These are phyloP conservation scores for Jacaranda copaia DNA, from an alignment of 257 asterid genomes.

Conservation along the genomic window DNA sequence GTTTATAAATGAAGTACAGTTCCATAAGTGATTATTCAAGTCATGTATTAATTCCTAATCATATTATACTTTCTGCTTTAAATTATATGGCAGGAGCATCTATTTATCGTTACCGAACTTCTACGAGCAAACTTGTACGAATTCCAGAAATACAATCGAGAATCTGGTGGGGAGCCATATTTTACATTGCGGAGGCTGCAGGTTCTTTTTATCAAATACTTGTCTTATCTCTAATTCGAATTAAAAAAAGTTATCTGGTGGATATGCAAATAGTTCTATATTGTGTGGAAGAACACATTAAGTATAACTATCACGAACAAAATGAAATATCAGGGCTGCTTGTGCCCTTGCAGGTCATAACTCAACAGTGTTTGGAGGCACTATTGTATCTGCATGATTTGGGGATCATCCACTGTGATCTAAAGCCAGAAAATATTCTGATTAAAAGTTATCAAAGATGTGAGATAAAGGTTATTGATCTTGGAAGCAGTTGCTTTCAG, in stretches of 20 bases:
- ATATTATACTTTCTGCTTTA: not conserved
- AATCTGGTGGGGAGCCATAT: constrained; percentile 82
- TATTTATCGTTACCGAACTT: constrained; percentile 89
- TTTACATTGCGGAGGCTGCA: constrained; percentile 81
- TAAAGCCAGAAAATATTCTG: constrained; percentile 91
- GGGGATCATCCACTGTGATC: constrained; percentile 88
- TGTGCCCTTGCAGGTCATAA: constrained; percentile 59
- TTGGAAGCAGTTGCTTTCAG: constrained; percentile 93
- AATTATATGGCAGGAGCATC: constrained; percentile 70
- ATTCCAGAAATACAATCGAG: constrained; percentile 82
- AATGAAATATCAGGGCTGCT: constrained; percentile 24
- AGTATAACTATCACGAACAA: not conserved
- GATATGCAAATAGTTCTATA: not conserved
- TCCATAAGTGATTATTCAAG: not conserved
- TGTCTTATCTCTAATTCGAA: not conserved
- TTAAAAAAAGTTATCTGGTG: not conserved
- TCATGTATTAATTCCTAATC: constrained; percentile 18
- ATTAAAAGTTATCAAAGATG: constrained; percentile 76
- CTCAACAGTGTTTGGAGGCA: constrained; percentile 83
- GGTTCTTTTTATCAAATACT: constrained; percentile 47
- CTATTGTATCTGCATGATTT: constrained; percentile 68
- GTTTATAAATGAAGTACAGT: not conserved
- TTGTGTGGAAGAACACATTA: not conserved
- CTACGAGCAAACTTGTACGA: constrained; percentile 89
- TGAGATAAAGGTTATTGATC: constrained; percentile 88